Evolutionary conservation across 805 yeast species (phyloP).

Genomic region (Tetrapisispora taiwanensis): DNA sequence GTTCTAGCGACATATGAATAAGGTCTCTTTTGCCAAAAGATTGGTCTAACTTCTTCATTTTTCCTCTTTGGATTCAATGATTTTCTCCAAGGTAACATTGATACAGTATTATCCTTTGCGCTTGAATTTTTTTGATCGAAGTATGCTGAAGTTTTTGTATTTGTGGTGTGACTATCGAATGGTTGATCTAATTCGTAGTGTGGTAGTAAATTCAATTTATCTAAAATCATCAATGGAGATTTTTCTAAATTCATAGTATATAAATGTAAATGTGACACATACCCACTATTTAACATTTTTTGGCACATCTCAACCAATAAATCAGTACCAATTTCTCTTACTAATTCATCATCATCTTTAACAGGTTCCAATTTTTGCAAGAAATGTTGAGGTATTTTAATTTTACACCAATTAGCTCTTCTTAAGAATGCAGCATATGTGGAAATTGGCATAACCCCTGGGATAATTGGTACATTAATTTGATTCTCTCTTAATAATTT

Average conservation of each 20-base stretch:
- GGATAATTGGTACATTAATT: conserved; percentile 77
- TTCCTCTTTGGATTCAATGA: conserved; percentile 72
- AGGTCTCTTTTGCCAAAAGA: conserved; percentile 92
- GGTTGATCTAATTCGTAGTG: conserved; percentile 7
- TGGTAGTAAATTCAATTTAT: conserved; percentile 50
- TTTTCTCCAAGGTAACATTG: conserved; percentile 75
- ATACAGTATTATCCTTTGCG: conserved; percentile 1
- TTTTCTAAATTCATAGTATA: conserved; percentile 97
- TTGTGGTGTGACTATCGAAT: conserved; percentile 26
- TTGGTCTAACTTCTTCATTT: conserved; percentile 81
- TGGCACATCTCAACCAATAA: conserved; percentile 77
- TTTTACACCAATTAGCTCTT: conserved; percentile 90
- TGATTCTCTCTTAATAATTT: conserved; percentile 57
- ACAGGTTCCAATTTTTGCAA: conserved; percentile 62
- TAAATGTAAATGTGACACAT: conserved; percentile 79
- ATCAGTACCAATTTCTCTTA: conserved; percentile 76
- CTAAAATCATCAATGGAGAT: conserved; percentile 80
- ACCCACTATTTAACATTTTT: conserved; percentile 57
- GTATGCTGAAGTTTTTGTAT: conserved; percentile 7
- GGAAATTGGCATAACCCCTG: conserved; percentile 98
- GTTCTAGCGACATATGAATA: conserved; percentile 83
- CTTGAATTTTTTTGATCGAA: not conserved
- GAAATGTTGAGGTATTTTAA: conserved; percentile 67
- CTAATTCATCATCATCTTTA: conserved; percentile 82
- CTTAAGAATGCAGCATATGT: conserved; percentile 87